These are phyloP conservation scores for Myxozyma nipponensis DNA, from an alignment of 805 yeast genomes.

Conservation along the genomic window DNA sequence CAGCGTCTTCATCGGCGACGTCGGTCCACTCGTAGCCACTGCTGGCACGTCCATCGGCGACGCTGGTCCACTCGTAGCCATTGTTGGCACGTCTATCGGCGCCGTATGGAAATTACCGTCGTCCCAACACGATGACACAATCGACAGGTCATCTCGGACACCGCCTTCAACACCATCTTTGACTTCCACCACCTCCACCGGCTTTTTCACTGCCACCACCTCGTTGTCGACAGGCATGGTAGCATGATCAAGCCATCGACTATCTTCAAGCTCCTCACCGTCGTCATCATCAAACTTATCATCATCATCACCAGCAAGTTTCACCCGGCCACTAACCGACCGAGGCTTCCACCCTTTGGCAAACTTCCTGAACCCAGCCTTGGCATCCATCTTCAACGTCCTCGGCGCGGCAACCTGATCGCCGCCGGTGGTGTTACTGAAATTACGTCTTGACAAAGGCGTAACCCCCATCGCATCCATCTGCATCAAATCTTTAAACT, in stretches of 20 bases:
- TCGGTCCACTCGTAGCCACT: no score
- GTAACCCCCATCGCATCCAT: conserved; percentile 23
- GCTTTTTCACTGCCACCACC: no score
- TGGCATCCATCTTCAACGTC: not conserved
- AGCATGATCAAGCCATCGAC: not conserved
- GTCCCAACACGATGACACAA: no score
- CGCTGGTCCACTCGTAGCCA: no score
- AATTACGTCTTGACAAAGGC: not conserved
- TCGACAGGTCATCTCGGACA: no score
- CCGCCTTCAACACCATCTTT: no score
- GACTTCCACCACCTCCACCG: no score
- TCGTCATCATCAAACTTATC: not conserved
- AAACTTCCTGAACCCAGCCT: not conserved
- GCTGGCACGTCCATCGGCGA: no score
- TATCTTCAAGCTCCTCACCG: not conserved
- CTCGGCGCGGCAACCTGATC: not conserved
- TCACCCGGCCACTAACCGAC: not conserved
- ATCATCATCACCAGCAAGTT: not conserved
- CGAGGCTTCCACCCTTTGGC: not conserved
- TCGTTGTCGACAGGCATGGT: not conserved
- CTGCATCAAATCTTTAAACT: conserved; percentile 18
- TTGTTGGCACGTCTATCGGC: not conserved
- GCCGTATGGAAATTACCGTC: not conserved
- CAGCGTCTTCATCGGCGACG: no score
- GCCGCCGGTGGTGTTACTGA: not conserved